Base-by-base conservation (phyloP, 768 basidiomycete species). In the Pleurotus djamor region DNA sequence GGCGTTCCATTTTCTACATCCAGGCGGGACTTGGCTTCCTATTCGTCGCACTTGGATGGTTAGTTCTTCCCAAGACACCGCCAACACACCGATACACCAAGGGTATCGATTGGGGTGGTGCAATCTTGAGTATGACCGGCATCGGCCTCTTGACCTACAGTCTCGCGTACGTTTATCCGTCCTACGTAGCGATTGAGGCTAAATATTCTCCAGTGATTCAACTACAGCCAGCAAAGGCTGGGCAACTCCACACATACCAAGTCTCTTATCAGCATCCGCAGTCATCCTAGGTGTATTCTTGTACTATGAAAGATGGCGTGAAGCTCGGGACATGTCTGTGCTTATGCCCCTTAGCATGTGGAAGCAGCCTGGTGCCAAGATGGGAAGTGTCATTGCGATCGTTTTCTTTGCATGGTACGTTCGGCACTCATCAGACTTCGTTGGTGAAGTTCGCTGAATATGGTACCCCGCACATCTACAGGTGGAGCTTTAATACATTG, bases 91-190 rank as follows among this genome's bases (percentile, higher is more conserved):
- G 66, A 37, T 73, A 73, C 58, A 67, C 54, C 32, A 73, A 72
- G 58, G 73, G 73, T 6, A 52, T 74, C 16, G 73, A 74, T 61
- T 73, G 70, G 72, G 68, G 72, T 33, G 73, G 73, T 21, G 71
- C 71, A 3, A 34, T 70, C 9, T 63, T 74, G 10, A 74, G 73
- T 51, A 68, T 68, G 13, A 59, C 64, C 1, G 73, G 73, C 5
- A 61, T 74, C 41, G 73, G 68, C n/a, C 63, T 74, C 17, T 63
- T 74, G 5, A 71, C 68, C 17, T 74, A 70, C 51, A 69, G 71
- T 38, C 66, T 74, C 13, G 70, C 70, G 73, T 74, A 35, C 50
- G 72, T 44, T 43, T 28, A 28, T 14, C 17, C 21, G 8, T 41
- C 43, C 45, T 3, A 34, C 32, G 45, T 52, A 10, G 21, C 21